A percentile compares a stretch with the other conserved stretches of the same genome.
These are phyloP conservation scores for Aspergillus cristatus DNA, from an alignment of 495 filamentous ascomycete species.

Conservation along the genomic window DNA sequence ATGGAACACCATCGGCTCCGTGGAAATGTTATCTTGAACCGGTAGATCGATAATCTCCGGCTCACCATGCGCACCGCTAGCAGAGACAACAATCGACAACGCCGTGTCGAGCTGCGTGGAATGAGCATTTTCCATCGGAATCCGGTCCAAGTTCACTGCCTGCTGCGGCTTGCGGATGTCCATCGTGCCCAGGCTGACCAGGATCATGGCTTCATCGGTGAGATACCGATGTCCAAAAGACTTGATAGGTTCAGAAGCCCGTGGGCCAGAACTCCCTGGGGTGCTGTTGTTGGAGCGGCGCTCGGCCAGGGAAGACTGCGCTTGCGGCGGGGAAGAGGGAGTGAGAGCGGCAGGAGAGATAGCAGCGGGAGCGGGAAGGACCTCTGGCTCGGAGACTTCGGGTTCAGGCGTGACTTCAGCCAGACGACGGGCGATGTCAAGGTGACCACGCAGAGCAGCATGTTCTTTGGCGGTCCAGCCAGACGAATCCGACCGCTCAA, in stretches of 20 bases:
- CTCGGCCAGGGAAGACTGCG: conserved; percentile 45
- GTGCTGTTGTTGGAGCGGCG: conserved; percentile 40
- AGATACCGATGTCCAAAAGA: conserved; percentile 95
- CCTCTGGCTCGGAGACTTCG: conserved; percentile 27
- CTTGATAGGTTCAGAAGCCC: conserved; percentile 67
- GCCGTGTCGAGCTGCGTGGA: conserved; percentile 90
- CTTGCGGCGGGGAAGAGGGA: conserved; percentile 35
- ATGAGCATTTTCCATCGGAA: conserved; percentile 79
- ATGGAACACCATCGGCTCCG: conserved; percentile 84
- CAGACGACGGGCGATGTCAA: conserved; percentile 63
- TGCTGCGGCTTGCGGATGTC: conserved; percentile 74
- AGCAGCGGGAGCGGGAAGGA: conserved; percentile 9
- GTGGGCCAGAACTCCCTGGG: conserved; percentile 22
- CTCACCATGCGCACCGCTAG: conserved; percentile 75
- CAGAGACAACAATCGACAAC: conserved; percentile 85
- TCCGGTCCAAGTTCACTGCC: conserved; percentile 80
- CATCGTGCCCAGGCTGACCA: conserved; percentile 90
- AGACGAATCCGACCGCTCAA: conserved; percentile 66
- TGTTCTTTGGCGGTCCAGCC: conserved; percentile 96
- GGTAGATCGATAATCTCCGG: conserved; percentile 85
- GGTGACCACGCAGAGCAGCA: conserved; percentile 78
- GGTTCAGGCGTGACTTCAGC: conserved; percentile 40
- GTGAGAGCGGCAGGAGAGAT: conserved; percentile 29
- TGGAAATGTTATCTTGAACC: conserved; percentile 85
- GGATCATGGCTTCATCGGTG: conserved; percentile 75